Evolutionary conservation across 106 monocot genomes (phyloP), one percentile per base, ranked within the genome.

Genomic region (Alisma plantagoaquatica): DNA sequence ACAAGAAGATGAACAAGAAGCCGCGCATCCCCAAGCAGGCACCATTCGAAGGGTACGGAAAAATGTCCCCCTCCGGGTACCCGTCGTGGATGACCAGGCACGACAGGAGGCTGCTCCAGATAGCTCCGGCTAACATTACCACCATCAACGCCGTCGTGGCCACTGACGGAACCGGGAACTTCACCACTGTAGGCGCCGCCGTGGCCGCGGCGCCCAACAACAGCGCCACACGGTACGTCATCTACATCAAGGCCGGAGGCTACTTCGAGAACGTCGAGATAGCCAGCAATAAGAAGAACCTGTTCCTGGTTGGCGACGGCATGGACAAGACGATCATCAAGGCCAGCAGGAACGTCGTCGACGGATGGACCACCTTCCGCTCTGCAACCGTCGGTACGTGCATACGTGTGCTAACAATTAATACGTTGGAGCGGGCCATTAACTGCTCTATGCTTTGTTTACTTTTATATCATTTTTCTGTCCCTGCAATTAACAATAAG

Each of bases 271-370:
- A 86, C 23, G 86, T 92, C 45, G 85, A 92, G 29, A 73, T 92
- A 18, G 64, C 10, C 19, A 92, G 70, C 67, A 70, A 47, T 23
- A 75, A 73, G 70, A 60, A 28, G 19, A 92, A 92, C 49, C 5
- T 92, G 4, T 81, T 92, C 78, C 73, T 85, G 65, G 14, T 85
- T 49, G 91, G 91, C 0, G 91, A 92, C 53, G 91, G 91, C 4
- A 82, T 81, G n/a, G 81, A 78, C 38, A 79, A 92, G 81, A 92
- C 92, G 42, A 73, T 92, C 31, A 65, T 92, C 24, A 86, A 86
- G 76, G 81, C 75, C 10, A 73, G 61, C 59, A 57, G 85, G 41
- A 92, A 79, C 31, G 78, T 78, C 23, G 72, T 75, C 35, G 84
- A 91, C 41, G 84, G 84, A 3, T 91, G 57, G 66, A 91, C 84